Evolutionary conservation across 2,329 filamentous ascomycete genomes (phyloP).

Genomic region (Colletotrichum sp.): DNA sequence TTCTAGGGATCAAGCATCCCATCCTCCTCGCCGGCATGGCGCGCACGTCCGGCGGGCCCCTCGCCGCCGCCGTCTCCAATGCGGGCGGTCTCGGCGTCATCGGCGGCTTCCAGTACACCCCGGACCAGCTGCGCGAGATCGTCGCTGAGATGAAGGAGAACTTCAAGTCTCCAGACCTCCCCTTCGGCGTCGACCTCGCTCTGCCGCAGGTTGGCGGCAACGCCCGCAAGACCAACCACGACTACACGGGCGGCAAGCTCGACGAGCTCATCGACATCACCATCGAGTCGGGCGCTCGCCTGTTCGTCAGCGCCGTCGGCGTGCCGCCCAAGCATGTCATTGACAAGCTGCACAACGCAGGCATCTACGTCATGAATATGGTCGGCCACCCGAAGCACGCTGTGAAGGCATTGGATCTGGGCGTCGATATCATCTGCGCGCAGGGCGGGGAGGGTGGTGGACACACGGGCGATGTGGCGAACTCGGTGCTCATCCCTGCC

Average conservation of each 20-base stretch:
- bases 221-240: constrained; percentile 91
- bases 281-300: constrained; percentile 79
- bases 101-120: constrained; percentile 75
- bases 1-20: constrained; percentile 86
- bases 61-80: constrained; percentile 88
- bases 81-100: constrained; percentile 84
- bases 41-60: constrained; percentile 75
- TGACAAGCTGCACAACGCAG: constrained; percentile 76
- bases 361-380: constrained; percentile 96
- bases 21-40: constrained; percentile 96
- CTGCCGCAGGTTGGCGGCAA: constrained; percentile 85
- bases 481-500: constrained; percentile 83
- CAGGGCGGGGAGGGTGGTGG: constrained; percentile 95
- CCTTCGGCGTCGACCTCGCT: constrained; percentile 91
- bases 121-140: constrained; percentile 76
- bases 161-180: constrained; percentile 69
- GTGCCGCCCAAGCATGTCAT: constrained; percentile 79
- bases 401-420: constrained; percentile 82
- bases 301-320: constrained; percentile 90
- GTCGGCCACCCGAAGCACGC: constrained; percentile 92
- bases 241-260: constrained; percentile 90
- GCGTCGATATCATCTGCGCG: constrained; percentile 89
- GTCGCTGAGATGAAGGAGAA: constrained; percentile 84
- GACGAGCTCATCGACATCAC: constrained; percentile 88
- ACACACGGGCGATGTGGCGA: constrained; percentile 88